Evolutionary conservation across 306 rosid genomes (phyloP).

Genomic region (Castanospermum australe): DNA sequence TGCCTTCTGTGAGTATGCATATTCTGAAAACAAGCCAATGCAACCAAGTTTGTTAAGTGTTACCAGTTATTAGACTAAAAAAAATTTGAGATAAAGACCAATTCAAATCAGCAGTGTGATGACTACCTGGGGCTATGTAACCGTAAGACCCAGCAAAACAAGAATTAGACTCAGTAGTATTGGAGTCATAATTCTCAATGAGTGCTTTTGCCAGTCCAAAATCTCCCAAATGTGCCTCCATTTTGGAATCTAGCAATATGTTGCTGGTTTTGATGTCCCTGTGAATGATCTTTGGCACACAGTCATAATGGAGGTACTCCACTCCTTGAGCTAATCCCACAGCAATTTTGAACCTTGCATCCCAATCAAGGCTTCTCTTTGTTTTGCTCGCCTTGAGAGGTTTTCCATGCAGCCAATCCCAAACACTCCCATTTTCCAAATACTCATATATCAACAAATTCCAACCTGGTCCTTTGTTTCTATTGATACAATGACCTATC

Average conservation of each 20-base stretch:
- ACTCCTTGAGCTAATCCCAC: slow-evolving; percentile 80
- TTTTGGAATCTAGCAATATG: slow-evolving; percentile 69
- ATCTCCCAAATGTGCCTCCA: slow-evolving; percentile 97
- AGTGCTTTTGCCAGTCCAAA: slow-evolving; percentile 85
- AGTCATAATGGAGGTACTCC: slow-evolving; percentile 93
- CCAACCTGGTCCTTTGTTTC: slow-evolving; percentile 61
- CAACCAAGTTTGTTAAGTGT: not conserved
- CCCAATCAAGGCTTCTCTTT: slow-evolving; percentile 74
- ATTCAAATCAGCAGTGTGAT: not conserved
- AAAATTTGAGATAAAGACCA: not conserved
- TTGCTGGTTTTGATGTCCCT: slow-evolving; percentile 91
- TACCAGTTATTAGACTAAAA: not conserved
- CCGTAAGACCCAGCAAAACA: slow-evolving; percentile 93
- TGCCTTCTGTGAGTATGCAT: slow-evolving; percentile 76
- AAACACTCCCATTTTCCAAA: slow-evolving; percentile 90
- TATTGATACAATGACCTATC: slow-evolving; percentile 80
- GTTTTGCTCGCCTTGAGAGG: slow-evolving; percentile 38
- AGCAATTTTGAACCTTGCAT: slow-evolving; percentile 68
- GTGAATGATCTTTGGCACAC: slow-evolving; percentile 83
- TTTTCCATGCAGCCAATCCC: slow-evolving; percentile 86
- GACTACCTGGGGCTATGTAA: slow-evolving; percentile 88
- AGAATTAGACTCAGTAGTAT: slow-evolving; percentile 67
- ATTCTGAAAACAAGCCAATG: slow-evolving; percentile 47
- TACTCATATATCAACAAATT: slow-evolving; percentile 80
- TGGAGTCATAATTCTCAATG: slow-evolving; percentile 56